Conservation (phyloP, 163 green algal species). For the Scenedesmus sp. region DNA sequence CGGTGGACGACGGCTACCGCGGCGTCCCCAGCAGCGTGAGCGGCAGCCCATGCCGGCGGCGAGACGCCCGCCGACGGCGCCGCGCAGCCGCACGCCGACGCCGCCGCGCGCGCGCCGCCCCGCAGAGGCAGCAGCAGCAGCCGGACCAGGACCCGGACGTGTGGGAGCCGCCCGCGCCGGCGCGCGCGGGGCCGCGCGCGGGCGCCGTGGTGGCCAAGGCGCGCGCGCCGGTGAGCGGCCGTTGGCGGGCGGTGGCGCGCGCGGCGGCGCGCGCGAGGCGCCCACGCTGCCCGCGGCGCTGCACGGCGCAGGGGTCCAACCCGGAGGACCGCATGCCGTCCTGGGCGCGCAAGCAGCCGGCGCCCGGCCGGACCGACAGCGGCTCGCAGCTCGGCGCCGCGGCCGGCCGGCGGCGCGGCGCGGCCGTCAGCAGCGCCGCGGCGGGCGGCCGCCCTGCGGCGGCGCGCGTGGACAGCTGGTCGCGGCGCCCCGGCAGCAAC, state of each 20-base stretch:
- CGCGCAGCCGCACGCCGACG: too few relatives aligned
- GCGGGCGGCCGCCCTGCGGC: neutral
- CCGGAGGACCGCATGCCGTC: conserved; percentile 44
- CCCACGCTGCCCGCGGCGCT: too few relatives aligned
- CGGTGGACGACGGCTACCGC: conserved; percentile 6
- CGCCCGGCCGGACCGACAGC: too few relatives aligned
- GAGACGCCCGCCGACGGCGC: too few relatives aligned
- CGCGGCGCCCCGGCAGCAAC: conserved; percentile 16
- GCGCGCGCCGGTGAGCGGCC: neutral
- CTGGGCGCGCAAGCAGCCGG: conserved; percentile 35
- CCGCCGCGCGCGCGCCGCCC: neutral
- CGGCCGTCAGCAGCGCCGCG: conserved; percentile 2
- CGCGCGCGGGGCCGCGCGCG: neutral
- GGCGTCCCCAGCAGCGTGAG: neutral
- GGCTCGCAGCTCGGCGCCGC: neutral
- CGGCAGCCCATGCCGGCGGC: neutral
- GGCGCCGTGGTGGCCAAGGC: neutral
- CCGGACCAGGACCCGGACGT: conserved; percentile 50
- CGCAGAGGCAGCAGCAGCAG: conserved; percentile 9
- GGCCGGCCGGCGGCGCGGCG: neutral
- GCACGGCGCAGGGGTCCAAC: conserved; percentile 12
- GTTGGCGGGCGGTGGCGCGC: too few relatives aligned
- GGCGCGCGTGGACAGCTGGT: conserved; percentile 26
- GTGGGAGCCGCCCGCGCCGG: conserved; percentile 51
- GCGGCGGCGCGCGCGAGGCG: too few relatives aligned